phyloP scores from a whole-genome alignment of 1,284 basidiomycete species.

The Peniophora sp. region DNA sequence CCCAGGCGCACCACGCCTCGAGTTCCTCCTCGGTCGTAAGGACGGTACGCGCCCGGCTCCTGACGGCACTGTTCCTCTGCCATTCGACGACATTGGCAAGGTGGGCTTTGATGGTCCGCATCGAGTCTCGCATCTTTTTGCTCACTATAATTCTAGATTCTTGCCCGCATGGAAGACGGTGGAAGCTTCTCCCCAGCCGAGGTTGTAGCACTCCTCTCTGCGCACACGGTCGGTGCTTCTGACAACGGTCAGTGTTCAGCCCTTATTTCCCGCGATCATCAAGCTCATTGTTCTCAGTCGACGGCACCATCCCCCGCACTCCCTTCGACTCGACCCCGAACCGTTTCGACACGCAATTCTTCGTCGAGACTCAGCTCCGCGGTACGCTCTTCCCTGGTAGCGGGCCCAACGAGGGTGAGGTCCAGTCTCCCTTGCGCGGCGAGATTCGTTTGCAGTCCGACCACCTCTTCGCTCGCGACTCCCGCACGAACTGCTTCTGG shows the following conservation, averaged over 20 bases:
- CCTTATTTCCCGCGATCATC: slow-evolving; percentile 6
- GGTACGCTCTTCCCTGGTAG: slow-evolving; percentile 12
- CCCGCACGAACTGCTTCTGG: slow-evolving; percentile 21
- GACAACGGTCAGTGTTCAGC: background rate
- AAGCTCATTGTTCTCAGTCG: slow-evolving; percentile 16
- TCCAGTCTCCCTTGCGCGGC: slow-evolving; percentile 14
- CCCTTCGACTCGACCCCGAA: slow-evolving; percentile 23
- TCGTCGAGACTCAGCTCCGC: slow-evolving; percentile 18
- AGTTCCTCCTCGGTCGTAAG: slow-evolving; percentile 19
- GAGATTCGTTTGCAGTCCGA: slow-evolving; percentile 24
- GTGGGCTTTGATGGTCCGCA: background rate
- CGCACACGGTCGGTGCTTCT: slow-evolving; percentile 1
- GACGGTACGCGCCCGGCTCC: slow-evolving; percentile 11
- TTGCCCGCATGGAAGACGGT: slow-evolving; percentile 19
- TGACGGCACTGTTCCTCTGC: slow-evolving; percentile 15
- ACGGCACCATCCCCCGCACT: slow-evolving; percentile 17
- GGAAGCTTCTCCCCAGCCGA: slow-evolving; percentile 15
- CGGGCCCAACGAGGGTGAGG: slow-evolving; percentile 15
- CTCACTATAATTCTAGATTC: slow-evolving; percentile 16
- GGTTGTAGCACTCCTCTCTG: slow-evolving; percentile 17
- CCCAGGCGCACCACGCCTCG: slow-evolving; percentile 18
- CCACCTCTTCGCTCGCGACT: slow-evolving; percentile 17
- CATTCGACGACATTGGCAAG: slow-evolving; percentile 7
- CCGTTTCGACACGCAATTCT: slow-evolving; percentile 22
- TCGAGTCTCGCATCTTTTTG: slow-evolving; percentile 12